A percentile compares a stretch with the other conserved stretches of the same genome.
Evolutionary conservation across 345 rosid genomes (phyloP).

Genomic region (Eutrema yunnanense): DNA sequence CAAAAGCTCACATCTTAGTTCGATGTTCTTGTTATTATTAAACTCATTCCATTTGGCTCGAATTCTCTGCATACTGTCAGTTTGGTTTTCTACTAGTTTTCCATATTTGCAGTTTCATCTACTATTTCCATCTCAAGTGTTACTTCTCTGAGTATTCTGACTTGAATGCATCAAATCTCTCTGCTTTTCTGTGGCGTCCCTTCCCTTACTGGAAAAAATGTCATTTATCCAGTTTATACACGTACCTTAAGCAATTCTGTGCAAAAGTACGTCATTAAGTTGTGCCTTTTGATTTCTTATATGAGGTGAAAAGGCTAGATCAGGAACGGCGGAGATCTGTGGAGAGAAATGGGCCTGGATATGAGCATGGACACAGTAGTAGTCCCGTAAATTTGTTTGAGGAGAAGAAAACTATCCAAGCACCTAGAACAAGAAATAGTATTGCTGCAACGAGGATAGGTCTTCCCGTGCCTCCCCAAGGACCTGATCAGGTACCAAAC

Average conservation of each 20-base stretch:
- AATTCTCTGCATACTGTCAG: not conserved
- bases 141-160: constrained; percentile 1
- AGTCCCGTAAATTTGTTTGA: constrained; percentile 54
- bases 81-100: not conserved
- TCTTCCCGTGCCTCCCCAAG: constrained; percentile 67
- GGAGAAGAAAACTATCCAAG: constrained; percentile 49
- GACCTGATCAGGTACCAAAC: constrained; percentile 68
- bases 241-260: not conserved
- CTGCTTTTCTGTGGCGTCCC: not conserved
- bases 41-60: not conserved
- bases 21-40: not conserved
- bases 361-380: constrained; percentile 38
- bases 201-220: not conserved
- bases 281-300: not conserved
- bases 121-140: not conserved
- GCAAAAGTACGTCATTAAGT: not conserved
- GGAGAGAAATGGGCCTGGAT: constrained; percentile 50
- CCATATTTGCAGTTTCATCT: not conserved
- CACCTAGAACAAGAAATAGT: constrained; percentile 43
- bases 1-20: not conserved
- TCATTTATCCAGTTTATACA: not conserved
- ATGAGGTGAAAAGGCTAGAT: constrained; percentile 50
- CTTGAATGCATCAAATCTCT: not conserved
- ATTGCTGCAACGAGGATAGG: constrained; percentile 44
- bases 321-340: constrained; percentile 57